These are phyloP conservation scores for Psidium friedrichsthalianum DNA, from an alignment of 345 rosid species.

Conservation along the genomic window DNA sequence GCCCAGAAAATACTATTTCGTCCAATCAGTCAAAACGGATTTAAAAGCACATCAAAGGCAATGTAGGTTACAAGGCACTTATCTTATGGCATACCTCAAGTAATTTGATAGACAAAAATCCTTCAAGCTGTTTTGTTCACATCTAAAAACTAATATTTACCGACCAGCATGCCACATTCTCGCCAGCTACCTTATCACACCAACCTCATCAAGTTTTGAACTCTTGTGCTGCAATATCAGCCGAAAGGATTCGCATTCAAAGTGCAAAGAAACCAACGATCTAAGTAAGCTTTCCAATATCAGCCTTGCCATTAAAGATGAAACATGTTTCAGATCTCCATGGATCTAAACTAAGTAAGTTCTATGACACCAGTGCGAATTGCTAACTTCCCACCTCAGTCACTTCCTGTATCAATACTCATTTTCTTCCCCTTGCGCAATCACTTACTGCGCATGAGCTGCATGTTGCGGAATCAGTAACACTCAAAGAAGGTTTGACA, in stretches of 20 bases:
- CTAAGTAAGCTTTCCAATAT: neutral
- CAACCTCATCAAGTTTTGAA: conserved; percentile 83
- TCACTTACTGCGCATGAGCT: neutral
- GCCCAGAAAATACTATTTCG: neutral
- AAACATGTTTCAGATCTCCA: neutral
- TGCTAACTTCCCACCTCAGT: neutral
- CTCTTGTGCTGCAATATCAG: conserved; percentile 61
- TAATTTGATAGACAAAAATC: conserved; percentile 26
- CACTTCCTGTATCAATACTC: neutral
- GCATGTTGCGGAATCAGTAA: neutral
- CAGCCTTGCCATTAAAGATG: neutral
- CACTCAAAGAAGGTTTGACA: neutral
- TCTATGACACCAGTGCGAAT: too few species aligned
- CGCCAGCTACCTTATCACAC: conserved; percentile 86
- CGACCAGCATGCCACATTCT: neutral
- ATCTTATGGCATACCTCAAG: conserved; percentile 38
- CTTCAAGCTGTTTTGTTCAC: conserved; percentile 37
- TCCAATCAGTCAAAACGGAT: neutral
- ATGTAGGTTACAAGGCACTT: neutral
- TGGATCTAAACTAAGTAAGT: too few species aligned
- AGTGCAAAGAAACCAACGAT: neutral
- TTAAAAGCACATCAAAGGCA: neutral
- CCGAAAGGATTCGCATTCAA: neutral
- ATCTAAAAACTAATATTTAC: conserved; percentile 10
- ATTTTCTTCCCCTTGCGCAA: neutral